Evolutionary conservation across 2,329 filamentous ascomycete genomes (phyloP).

Genomic region (Magnaporthiopsis poae): DNA sequence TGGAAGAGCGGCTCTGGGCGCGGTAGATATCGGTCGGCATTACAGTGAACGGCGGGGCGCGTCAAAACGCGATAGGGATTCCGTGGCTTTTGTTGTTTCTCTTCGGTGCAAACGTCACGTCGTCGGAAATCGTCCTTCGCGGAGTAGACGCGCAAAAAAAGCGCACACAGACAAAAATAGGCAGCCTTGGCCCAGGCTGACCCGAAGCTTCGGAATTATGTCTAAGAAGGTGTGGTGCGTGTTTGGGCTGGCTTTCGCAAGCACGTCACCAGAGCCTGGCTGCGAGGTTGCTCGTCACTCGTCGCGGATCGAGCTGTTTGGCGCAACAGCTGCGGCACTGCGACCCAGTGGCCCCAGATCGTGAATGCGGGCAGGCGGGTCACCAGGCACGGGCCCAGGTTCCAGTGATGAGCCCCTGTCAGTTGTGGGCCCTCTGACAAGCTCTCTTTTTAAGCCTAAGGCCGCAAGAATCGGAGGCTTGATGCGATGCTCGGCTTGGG

Average conservation of each 20-base stretch:
- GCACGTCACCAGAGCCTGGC: not conserved
- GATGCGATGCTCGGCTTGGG: not conserved
- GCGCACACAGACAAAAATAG: not conserved
- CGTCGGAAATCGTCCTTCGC: not conserved
- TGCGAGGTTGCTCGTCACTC: not conserved
- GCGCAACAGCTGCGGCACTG: not conserved
- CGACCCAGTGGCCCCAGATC: not conserved
- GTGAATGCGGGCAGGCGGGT: constrained; percentile 4
- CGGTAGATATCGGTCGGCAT: not conserved
- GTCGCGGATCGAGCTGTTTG: not conserved
- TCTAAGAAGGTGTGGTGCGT: not conserved
- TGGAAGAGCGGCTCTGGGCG: not conserved
- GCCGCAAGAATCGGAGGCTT: not conserved
- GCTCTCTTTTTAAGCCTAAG: not conserved
- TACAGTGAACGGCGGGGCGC: not conserved
- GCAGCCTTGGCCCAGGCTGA: not conserved
- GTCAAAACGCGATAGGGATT: not conserved
- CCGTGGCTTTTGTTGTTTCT: not conserved
- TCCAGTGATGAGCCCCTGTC: not conserved
- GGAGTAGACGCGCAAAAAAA: not conserved
- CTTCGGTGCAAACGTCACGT: not conserved
- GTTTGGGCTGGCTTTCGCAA: not conserved
- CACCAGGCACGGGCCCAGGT: not conserved
- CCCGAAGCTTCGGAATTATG: not conserved
- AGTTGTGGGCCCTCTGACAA: not conserved